These are phyloP conservation scores for Mitragyna speciosa DNA, from an alignment of 257 asterid genomes.

Conservation along the genomic window DNA sequence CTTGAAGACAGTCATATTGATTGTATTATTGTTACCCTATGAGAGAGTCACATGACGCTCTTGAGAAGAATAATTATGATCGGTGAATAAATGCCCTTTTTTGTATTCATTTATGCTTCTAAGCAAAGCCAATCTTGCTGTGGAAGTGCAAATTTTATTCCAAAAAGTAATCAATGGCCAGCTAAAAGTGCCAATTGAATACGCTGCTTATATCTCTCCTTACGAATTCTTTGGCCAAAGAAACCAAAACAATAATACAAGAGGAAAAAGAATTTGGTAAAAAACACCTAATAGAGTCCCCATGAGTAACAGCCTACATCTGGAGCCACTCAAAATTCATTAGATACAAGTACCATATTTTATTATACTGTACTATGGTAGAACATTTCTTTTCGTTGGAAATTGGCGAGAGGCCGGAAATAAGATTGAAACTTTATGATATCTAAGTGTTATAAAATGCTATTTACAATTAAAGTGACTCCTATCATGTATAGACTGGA, in stretches of 20 bases:
- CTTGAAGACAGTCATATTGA: slow-evolving; percentile 22
- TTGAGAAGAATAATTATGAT: slow-evolving; percentile 39
- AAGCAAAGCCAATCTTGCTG: slow-evolving; percentile 60
- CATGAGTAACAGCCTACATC: background rate
- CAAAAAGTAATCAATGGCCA: slow-evolving; percentile 36
- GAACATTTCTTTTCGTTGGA: no score
- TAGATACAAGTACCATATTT: background rate
- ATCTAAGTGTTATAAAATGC: background rate
- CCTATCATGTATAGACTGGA: background rate
- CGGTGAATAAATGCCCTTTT: slow-evolving; percentile 41
- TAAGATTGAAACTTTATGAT: background rate
- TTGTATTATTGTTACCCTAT: slow-evolving; percentile 9
- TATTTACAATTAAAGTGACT: background rate
- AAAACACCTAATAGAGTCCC: background rate
- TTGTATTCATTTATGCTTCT: slow-evolving; percentile 65
- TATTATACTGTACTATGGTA: background rate
- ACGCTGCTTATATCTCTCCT: slow-evolving; percentile 1
- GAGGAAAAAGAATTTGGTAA: background rate
- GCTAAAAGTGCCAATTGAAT: slow-evolving; percentile 22
- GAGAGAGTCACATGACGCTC: slow-evolving; percentile 8
- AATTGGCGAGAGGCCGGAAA: background rate
- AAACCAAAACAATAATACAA: background rate
- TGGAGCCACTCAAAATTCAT: background rate
- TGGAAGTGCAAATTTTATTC: slow-evolving; percentile 15
- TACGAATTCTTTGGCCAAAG: background rate